These are phyloP conservation scores for Lachancea fermentati DNA, from an alignment of 805 yeast species.

Conservation along the genomic window DNA sequence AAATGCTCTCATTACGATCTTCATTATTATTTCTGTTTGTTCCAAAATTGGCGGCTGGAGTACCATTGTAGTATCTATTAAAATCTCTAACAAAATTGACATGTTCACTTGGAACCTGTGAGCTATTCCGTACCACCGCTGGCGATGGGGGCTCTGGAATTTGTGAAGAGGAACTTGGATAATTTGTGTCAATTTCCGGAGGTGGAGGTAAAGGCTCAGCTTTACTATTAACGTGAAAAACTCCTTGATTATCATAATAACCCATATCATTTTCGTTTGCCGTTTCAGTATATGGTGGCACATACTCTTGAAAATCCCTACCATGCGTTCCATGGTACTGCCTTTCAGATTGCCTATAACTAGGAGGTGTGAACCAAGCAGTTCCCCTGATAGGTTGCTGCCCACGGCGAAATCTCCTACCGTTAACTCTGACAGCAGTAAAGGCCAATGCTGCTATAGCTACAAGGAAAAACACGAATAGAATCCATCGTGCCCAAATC, in stretches of 20 bases:
- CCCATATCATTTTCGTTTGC: slow-evolving; percentile 76
- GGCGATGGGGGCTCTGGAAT: slow-evolving; percentile 2
- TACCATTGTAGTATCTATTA: slow-evolving; percentile 4
- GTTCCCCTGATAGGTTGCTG: slow-evolving; percentile 66
- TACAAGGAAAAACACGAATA: slow-evolving; percentile 55
- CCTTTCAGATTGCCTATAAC: slow-evolving; percentile 60
- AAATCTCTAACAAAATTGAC: slow-evolving; percentile 3
- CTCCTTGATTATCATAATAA: slow-evolving; percentile 62
- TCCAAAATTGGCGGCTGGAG: background rate
- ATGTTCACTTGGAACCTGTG: background rate
- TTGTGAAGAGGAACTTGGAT: background rate
- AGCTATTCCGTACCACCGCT: slow-evolving; percentile 1
- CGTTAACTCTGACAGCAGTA: slow-evolving; percentile 51
- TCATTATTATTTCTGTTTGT: background rate
- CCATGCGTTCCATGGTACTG: slow-evolving; percentile 38
- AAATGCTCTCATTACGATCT: background rate
- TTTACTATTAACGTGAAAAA: slow-evolving; percentile 37
- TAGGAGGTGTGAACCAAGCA: slow-evolving; percentile 84
- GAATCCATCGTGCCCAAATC: slow-evolving; percentile 53
- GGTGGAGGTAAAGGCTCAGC: slow-evolving; percentile 29
- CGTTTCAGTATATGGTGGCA: slow-evolving; percentile 62
- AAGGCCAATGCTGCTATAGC: slow-evolving; percentile 42
- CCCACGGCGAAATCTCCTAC: slow-evolving; percentile 39
- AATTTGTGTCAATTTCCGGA: slow-evolving; percentile 10
- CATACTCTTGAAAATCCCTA: slow-evolving; percentile 33